A percentile compares a stretch with the other conserved stretches of the same genome.
Conservation (phyloP, 1,284 basidiomycete genomes). For the Malassezia sp. region DNA sequence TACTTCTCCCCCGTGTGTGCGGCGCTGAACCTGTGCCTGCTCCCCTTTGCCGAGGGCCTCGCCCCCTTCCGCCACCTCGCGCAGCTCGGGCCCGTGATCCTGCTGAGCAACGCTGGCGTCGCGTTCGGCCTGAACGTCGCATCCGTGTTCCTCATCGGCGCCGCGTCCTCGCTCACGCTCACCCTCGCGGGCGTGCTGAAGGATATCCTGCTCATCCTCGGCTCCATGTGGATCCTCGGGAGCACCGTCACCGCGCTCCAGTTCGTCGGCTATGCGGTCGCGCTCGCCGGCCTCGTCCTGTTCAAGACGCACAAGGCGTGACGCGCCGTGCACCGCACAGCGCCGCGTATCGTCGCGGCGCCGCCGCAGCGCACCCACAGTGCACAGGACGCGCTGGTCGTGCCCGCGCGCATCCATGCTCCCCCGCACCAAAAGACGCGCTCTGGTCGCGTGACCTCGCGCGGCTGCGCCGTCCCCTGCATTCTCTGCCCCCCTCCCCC, state of each 20-base stretch:
- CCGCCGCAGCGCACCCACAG: not conserved
- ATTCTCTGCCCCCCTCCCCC: too few species aligned
- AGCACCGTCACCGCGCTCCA: constrained; percentile 69
- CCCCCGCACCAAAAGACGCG: too few species aligned
- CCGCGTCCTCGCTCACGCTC: constrained; percentile 72
- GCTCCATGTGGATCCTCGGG: constrained; percentile 74
- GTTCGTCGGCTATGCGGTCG: constrained; percentile 75
- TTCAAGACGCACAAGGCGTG: constrained; percentile 67
- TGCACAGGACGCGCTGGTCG: constrained; percentile 4
- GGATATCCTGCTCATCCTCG: constrained; percentile 87
- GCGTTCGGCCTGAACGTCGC: constrained; percentile 87
- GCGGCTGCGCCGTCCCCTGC: too few species aligned
- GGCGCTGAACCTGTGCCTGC: constrained; percentile 66
- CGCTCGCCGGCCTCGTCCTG: constrained; percentile 64
- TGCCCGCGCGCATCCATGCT: not conserved
- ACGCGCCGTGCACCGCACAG: not conserved
- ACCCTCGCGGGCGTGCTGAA: constrained; percentile 86
- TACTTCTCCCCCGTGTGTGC: constrained; percentile 69
- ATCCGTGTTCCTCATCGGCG: constrained; percentile 85
- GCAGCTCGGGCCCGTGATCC: constrained; percentile 62
- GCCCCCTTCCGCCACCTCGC: constrained; percentile 68
- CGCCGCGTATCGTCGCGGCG: not conserved
- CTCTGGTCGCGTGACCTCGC: too few species aligned
- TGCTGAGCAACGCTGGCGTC: constrained; percentile 71
- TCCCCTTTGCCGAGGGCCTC: constrained; percentile 81